phyloP scores from a whole-genome alignment of 768 basidiomycete genomes.

The Kwoniella sp. region DNA sequence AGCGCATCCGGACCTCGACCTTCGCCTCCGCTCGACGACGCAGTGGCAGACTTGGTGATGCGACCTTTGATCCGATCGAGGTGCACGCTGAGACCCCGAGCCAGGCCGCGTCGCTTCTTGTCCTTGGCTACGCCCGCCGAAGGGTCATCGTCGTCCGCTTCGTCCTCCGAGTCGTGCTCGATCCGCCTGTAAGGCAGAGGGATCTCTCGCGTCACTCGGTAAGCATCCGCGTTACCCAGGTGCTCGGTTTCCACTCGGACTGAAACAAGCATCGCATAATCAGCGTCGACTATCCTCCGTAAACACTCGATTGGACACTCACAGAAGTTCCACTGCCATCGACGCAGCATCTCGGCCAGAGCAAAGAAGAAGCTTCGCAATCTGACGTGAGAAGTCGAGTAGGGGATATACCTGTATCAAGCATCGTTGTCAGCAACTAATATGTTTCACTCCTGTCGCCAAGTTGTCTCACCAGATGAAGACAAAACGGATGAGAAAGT shows the following conservation, averaged over 20 bases:
- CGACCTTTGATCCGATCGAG: slow-evolving; percentile 16
- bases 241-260: slow-evolving; percentile 87
- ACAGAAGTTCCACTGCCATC: slow-evolving; percentile 93
- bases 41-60: not conserved
- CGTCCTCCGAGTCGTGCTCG: slow-evolving; percentile 53
- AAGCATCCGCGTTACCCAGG: slow-evolving; percentile 86
- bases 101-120: not conserved
- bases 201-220: slow-evolving; percentile 73
- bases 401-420: slow-evolving; percentile 62
- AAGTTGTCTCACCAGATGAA: slow-evolving; percentile 63
- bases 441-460: no score
- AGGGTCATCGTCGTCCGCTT: slow-evolving; percentile 32
- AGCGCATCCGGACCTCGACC: slow-evolving; percentile 31
- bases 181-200: slow-evolving; percentile 69
- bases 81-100: not conserved
- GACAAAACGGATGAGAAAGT: slow-evolving; percentile 70
- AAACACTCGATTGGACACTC: slow-evolving; percentile 39
- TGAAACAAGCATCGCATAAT: slow-evolving; percentile 35
- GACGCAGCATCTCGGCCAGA: slow-evolving; percentile 68
- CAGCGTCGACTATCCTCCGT: slow-evolving; percentile 9
- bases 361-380: slow-evolving; percentile 66
- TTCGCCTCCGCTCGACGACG: not conserved
- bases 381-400: slow-evolving; percentile 53
- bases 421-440: no score
- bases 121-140: not conserved